Evolutionary conservation across 2,329 filamentous ascomycete species (phyloP).

Genomic region (Colletotrichum lupini): DNA sequence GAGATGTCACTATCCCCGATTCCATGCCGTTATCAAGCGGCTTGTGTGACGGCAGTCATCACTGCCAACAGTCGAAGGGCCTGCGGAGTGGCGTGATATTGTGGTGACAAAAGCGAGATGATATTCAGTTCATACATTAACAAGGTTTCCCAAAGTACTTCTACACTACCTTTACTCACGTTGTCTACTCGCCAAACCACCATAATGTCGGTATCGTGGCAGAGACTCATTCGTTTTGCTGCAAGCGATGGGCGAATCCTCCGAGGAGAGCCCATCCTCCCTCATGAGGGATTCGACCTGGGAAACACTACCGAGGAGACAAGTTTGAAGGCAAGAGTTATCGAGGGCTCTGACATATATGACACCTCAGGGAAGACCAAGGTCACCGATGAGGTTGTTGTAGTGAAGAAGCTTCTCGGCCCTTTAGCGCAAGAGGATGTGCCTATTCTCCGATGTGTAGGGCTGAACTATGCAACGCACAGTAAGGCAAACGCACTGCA

Average conservation of each 20-base stretch:
- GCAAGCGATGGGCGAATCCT: conserved; percentile 61
- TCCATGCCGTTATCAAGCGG: not conserved
- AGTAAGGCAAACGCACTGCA: conserved; percentile 43
- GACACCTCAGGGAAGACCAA: conserved; percentile 56
- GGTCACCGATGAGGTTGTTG: conserved; percentile 64
- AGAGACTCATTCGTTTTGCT: conserved; percentile 65
- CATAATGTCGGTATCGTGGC: conserved; percentile 54
- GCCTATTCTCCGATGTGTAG: conserved; percentile 67
- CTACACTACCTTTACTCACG: too few species aligned
- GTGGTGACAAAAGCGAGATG: not conserved
- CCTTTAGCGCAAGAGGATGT: conserved; percentile 62
- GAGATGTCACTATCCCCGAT: not conserved
- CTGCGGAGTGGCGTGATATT: too few species aligned
- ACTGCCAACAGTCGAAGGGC: too few species aligned
- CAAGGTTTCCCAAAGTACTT: too few species aligned
- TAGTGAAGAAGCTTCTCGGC: conserved; percentile 64
- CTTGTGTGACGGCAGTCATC: not conserved
- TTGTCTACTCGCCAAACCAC: too few species aligned
- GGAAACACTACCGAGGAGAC: conserved; percentile 58
- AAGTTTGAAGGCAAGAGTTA: conserved; percentile 61
- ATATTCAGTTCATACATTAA: too few species aligned
- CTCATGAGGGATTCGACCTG: conserved; percentile 57
- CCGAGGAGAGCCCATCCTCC: conserved; percentile 63
- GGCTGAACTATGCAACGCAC: conserved; percentile 70
- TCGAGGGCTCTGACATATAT: conserved; percentile 61